Base-by-base conservation (phyloP, 2,329 filamentous ascomycete genomes). In the Nectriaceae sp. region DNA sequence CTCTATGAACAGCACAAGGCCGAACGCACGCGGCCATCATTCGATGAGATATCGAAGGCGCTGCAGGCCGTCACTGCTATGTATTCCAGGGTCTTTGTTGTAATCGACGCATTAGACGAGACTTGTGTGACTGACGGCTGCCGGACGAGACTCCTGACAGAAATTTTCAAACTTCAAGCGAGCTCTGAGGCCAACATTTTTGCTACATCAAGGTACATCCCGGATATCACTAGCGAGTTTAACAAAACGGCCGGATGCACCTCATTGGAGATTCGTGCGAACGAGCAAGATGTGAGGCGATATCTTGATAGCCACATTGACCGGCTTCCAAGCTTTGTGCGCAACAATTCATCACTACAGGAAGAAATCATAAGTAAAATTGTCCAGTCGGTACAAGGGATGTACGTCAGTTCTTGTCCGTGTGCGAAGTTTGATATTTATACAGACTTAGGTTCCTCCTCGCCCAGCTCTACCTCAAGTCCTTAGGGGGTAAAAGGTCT, bases 401-500 rank as follows among this genome's bases (percentile, higher is more conserved):
- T 42, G 45, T 47, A 47, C n/a, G n/a, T n/a, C n/a, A n/a, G n/a
- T n/a, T n/a, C n/a, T n/a, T n/a, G n/a, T n/a, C n/a, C n/a, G n/a
- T n/a, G n/a, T n/a, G n/a, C n/a, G n/a, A n/a, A n/a, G n/a, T n/a
- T n/a, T 21, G 40, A 33, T 18, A 11, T 20, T 18, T 19, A 11
- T 19, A 11, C 37, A 5, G 10, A 39, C 11, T 1, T 4, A 59
- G 53, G 53, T 59, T 59, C 8, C 49, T 58, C 0, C 20, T 58
- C 0, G 56, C 55, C 1, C 31, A 44, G 3, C 31, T 59, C 0
- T 44, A 55, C 55, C 1, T 24, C 44, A 3, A 22, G 58, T 0
- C 44, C 53, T 18, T 29, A 58, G 4, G 22, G 46, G 3, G 53
- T 42, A 5, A 4, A 56, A 2, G 16, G 37, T 11, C 41, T 38